These are phyloP conservation scores for Cydonia oblonga DNA, from an alignment of 331 rosid genomes.

Conservation along the genomic window DNA sequence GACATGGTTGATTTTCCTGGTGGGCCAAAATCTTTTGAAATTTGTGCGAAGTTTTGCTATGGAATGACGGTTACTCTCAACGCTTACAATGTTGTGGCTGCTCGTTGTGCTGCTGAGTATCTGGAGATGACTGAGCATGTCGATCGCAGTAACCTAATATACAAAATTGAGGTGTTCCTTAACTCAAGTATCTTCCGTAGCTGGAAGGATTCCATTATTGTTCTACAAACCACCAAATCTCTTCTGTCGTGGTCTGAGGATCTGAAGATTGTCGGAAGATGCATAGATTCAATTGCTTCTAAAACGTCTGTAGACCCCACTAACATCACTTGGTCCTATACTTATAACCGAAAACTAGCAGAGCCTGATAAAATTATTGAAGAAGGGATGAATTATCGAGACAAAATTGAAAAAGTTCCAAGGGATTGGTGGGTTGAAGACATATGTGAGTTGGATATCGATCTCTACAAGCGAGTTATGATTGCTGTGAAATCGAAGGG, in stretches of 20 bases:
- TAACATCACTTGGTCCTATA: slow-evolving; percentile 84
- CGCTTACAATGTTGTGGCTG: slow-evolving; percentile 93
- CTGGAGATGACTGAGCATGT: slow-evolving; percentile 87
- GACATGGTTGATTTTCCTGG: slow-evolving; percentile 68
- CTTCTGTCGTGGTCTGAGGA: slow-evolving; percentile 92
- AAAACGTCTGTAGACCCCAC: slow-evolving; percentile 75
- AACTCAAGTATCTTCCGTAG: slow-evolving; percentile 82
- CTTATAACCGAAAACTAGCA: slow-evolving; percentile 56
- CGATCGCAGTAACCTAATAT: slow-evolving; percentile 72
- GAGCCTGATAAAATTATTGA: slow-evolving; percentile 48
- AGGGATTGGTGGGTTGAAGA: slow-evolving; percentile 99
- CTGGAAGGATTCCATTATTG: slow-evolving; percentile 96
- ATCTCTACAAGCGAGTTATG: slow-evolving; percentile 75
- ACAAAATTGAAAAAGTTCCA: slow-evolving; percentile 50
- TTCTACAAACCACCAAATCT: slow-evolving; percentile 78
- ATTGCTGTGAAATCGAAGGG: slow-evolving; percentile 78
- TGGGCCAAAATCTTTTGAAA: slow-evolving; percentile 82
- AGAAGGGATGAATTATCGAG: slow-evolving; percentile 36
- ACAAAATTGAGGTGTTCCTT: slow-evolving; percentile 84
- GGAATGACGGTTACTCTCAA: slow-evolving; percentile 95
- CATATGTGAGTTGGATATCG: slow-evolving; percentile 86
- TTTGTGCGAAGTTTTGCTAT: slow-evolving; percentile 89
- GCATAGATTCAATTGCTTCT: slow-evolving; percentile 88
- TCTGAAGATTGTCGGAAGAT: slow-evolving; percentile 79
- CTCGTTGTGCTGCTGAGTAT: slow-evolving; percentile 87